A percentile compares a stretch with the other conserved stretches of the same genome.
Conservation (phyloP, 2,329 filamentous ascomycete species). For the Chaetomium sp. region DNA sequence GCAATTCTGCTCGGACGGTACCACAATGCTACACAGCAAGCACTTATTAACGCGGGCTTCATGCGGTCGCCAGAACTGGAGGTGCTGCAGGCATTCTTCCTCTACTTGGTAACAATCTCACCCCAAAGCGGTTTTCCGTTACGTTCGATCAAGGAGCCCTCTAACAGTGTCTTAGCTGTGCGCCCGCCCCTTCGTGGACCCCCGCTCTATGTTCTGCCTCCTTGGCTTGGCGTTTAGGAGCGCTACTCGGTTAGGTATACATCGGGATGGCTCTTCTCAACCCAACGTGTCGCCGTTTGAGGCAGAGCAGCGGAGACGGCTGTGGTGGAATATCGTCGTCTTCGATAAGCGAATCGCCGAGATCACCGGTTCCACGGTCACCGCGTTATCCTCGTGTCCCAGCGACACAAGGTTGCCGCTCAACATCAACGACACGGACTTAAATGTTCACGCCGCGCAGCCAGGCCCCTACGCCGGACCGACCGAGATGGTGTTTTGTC, state of each 20-base stretch:
- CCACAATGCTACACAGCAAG: slow-evolving; percentile 54
- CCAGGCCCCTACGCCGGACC: slow-evolving; percentile 43
- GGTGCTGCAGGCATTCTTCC: slow-evolving; percentile 59
- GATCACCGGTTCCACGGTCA: slow-evolving; percentile 53
- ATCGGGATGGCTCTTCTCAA: slow-evolving; percentile 50
- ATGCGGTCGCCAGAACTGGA: slow-evolving; percentile 59
- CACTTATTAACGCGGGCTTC: slow-evolving; percentile 60
- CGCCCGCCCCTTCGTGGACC: slow-evolving; percentile 53
- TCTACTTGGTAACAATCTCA: slow-evolving; percentile 51
- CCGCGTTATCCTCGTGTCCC: slow-evolving; percentile 44
- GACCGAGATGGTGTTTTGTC: slow-evolving; percentile 55
- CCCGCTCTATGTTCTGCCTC: slow-evolving; percentile 53
- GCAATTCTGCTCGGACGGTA: slow-evolving; percentile 45
- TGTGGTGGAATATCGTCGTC: slow-evolving; percentile 67
- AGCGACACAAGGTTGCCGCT: slow-evolving; percentile 52
- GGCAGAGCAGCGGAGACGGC: slow-evolving; percentile 60
- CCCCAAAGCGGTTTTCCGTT: slow-evolving; percentile 10
- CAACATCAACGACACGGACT: slow-evolving; percentile 56
- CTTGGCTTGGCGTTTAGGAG: slow-evolving; percentile 61
- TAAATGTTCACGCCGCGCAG: slow-evolving; percentile 48
- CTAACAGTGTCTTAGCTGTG: slow-evolving; percentile 38
- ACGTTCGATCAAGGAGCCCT: slow-evolving; percentile 1
- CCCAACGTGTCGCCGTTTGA: slow-evolving; percentile 51
- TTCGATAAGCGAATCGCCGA: slow-evolving; percentile 66
- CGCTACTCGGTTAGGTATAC: slow-evolving; percentile 62